Percentiles rank a stretch among this genome's conserved stretches.
Evolutionary conservation across 352 stramenopile species (phyloP).

Genomic region (Globisporangium uncinulatum): DNA sequence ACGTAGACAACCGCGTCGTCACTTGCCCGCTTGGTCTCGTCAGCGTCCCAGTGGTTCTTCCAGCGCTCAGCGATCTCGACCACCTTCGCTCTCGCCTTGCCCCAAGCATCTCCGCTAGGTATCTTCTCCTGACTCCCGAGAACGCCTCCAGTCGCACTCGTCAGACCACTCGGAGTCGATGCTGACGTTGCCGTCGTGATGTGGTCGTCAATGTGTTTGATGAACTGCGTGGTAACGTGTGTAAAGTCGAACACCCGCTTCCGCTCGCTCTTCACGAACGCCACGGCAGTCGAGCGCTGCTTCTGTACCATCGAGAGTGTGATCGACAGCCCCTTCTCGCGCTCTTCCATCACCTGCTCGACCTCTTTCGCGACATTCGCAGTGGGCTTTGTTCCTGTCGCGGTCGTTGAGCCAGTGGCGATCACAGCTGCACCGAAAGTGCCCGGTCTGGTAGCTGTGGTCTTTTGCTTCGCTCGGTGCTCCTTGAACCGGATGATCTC

Average conservation of each 20-base stretch:
- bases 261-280: constrained; percentile 52
- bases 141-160: too few species aligned
- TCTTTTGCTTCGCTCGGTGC: constrained; percentile 35
- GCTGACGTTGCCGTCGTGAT: constrained; percentile 12
- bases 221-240: constrained; percentile 41
- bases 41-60: constrained; percentile 19
- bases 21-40: not conserved
- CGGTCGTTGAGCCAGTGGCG: not conserved
- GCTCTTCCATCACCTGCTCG: constrained; percentile 66
- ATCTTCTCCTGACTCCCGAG: not conserved
- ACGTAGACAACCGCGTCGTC: constrained; percentile 12
- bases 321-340: constrained; percentile 73
- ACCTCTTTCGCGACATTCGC: constrained; percentile 39
- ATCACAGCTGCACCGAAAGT: not conserved
- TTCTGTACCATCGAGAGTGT: constrained; percentile 58
- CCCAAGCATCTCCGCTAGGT: constrained; percentile 23
- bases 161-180: not conserved
- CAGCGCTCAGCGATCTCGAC: constrained; percentile 24
- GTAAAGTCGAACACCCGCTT: constrained; percentile 63
- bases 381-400: not conserved
- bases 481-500: constrained; percentile 59
- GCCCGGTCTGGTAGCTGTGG: constrained; percentile 1
- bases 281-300: constrained; percentile 45
- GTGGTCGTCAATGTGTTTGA: constrained; percentile 42
- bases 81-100: constrained; percentile 27